Conservation (phyloP, 2,329 filamentous ascomycete species). For the Chaetomiaceae sp. region DNA sequence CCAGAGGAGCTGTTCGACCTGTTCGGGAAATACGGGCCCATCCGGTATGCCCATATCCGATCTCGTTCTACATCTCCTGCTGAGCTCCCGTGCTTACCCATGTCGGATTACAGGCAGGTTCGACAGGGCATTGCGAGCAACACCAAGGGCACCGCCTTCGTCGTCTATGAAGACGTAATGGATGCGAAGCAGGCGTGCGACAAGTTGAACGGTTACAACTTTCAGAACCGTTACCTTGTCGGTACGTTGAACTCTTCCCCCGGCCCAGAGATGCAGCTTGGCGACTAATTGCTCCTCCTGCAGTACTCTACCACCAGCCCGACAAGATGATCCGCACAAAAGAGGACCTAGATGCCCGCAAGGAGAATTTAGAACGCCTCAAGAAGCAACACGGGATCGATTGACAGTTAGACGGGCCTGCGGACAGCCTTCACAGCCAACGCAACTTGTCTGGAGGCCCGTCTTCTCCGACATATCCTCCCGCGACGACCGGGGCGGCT, state of each 20-base stretch:
- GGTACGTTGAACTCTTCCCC: constrained; percentile 52
- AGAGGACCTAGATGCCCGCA: constrained; percentile 88
- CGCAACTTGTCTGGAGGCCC: constrained; percentile 52
- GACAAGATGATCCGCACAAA: constrained; percentile 72
- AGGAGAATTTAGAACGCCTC: constrained; percentile 95
- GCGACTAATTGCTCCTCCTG: constrained; percentile 2
- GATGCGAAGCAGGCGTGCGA: constrained; percentile 99
- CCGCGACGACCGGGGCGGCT: constrained; percentile 26
- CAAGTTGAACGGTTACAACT: constrained; percentile 99
- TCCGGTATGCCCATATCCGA: constrained; percentile 60
- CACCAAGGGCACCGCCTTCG: constrained; percentile 97
- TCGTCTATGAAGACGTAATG: constrained; percentile 99
- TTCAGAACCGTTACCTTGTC: constrained; percentile 98
- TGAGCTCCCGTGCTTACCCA: constrained; percentile 21
- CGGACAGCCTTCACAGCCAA: constrained; percentile 43
- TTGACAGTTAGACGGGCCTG: constrained; percentile 77
- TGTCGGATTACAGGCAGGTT: constrained; percentile 70
- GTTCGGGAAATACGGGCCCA: constrained; percentile 94
- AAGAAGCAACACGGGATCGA: constrained; percentile 98
- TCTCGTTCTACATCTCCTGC: not conserved
- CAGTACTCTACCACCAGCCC: constrained; percentile 59
- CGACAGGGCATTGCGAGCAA: constrained; percentile 95
- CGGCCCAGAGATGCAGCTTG: not conserved
- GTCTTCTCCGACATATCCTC: constrained; percentile 46
- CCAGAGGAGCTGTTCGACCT: constrained; percentile 97